Evolutionary conservation across 1,284 basidiomycete genomes (phyloP).

Genomic region (Puccinia triticina): DNA sequence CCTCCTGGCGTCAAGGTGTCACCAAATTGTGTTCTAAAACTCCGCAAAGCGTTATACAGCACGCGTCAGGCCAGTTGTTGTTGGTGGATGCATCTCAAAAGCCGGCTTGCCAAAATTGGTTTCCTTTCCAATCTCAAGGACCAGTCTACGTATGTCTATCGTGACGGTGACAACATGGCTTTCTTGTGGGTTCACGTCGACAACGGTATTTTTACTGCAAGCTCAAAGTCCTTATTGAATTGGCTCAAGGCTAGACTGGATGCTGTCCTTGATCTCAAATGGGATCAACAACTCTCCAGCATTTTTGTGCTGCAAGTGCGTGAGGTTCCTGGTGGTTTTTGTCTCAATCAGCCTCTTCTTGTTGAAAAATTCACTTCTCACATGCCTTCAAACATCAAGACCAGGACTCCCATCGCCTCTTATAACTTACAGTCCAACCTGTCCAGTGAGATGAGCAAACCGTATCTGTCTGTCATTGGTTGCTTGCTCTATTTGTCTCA

Average conservation of each 20-base stretch:
- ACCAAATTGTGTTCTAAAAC: neutral
- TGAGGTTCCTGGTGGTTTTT: neutral
- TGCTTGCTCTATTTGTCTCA: neutral
- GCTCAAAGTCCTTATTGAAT: too few species aligned
- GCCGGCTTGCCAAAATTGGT: neutral
- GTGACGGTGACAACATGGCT: neutral
- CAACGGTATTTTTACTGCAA: neutral
- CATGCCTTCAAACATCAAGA: neutral
- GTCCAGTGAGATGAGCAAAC: neutral
- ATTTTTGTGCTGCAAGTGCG: neutral
- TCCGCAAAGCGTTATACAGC: neutral
- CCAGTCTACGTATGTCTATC: neutral
- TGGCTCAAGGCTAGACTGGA: too few species aligned
- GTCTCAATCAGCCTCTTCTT: neutral
- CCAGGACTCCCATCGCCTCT: neutral
- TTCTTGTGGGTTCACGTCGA: neutral
- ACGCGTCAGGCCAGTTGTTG: neutral
- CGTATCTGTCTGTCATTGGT: conserved; percentile 10
- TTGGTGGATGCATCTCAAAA: neutral
- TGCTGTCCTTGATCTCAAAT: too few species aligned
- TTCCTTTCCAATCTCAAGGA: neutral
- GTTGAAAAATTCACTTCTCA: neutral
- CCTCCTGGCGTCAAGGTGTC: neutral
- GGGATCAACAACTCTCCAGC: too few species aligned
- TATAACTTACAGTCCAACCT: neutral